Evolutionary conservation across 495 filamentous ascomycete genomes (phyloP).

Genomic region (Annulohypoxylon bovei): DNA sequence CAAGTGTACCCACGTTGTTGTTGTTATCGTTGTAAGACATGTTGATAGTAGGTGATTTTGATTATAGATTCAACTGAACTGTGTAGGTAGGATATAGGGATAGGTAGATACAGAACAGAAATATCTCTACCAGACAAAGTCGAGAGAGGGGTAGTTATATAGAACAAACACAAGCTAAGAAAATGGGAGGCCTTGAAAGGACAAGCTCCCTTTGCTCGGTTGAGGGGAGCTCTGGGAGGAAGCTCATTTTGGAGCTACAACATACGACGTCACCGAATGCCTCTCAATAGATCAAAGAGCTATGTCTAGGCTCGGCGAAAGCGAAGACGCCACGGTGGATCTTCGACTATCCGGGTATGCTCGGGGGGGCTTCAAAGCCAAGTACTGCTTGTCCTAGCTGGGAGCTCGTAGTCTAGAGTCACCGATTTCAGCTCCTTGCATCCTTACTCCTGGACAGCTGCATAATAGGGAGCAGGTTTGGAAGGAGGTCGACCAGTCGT

Average conservation of each 20-base stretch:
- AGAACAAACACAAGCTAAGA: conserved; percentile 12
- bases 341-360: conserved; percentile 8
- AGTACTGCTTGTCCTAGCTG: conserved; percentile 14
- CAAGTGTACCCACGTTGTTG: conserved; percentile 23
- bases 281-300: conserved; percentile 38
- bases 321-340: conserved; percentile 36
- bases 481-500: conserved; percentile 13
- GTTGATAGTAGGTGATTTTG: conserved; percentile 15
- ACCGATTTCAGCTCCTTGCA: conserved; percentile 35
- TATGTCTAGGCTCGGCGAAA: conserved; percentile 35
- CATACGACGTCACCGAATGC: conserved; percentile 31
- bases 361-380: conserved; percentile 10
- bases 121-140: background rate
- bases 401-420: conserved; percentile 20
- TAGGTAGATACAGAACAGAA: background rate
- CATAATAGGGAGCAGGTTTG: conserved; percentile 13
- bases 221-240: conserved; percentile 32
- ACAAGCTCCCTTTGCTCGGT: conserved; percentile 10
- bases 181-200: background rate
- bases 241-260: conserved; percentile 18
- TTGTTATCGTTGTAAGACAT: conserved; percentile 45
- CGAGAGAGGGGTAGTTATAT: conserved; percentile 30
- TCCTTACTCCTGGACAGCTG: conserved; percentile 8
- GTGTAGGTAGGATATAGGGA: background rate
- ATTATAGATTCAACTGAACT: background rate